These are phyloP conservation scores for Novymonas esmeraldas DNA, from an alignment of 208 protist genomes.

Conservation along the genomic window DNA sequence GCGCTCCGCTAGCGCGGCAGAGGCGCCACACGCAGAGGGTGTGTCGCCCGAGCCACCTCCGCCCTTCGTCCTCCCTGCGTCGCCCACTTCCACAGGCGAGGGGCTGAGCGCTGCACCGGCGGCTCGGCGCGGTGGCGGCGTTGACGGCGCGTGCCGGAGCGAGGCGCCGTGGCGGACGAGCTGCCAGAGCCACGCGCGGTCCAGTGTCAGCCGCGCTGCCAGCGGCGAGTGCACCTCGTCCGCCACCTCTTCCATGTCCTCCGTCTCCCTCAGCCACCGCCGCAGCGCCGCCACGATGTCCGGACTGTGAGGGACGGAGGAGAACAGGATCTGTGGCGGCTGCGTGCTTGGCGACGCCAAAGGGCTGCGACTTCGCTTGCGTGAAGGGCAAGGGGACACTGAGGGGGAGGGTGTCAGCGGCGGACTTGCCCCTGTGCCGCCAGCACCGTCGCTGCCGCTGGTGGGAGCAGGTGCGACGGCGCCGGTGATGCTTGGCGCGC, in stretches of 20 bases:
- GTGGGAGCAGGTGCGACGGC: conserved; percentile 1
- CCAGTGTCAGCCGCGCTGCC: conserved; percentile 22
- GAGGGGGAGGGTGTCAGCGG: not conserved
- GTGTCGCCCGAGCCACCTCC: too few species aligned
- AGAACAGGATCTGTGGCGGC: not conserved
- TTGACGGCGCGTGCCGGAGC: not conserved
- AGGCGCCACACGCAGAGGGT: not conserved
- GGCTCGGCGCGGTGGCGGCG: not conserved
- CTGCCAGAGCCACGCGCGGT: conserved; percentile 20
- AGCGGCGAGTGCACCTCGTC: conserved; percentile 32
- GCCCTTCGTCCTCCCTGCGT: not conserved
- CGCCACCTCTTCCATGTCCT: conserved; percentile 25
- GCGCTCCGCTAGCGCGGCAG: conserved; percentile 14
- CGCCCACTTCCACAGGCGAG: not conserved
- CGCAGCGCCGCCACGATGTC: conserved; percentile 14
- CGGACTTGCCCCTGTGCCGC: not conserved
- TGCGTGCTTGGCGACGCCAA: not conserved
- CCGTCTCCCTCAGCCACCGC: conserved; percentile 19
- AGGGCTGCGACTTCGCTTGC: not conserved
- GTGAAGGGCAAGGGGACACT: not conserved
- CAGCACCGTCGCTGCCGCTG: not conserved
- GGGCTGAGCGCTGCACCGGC: not conserved
- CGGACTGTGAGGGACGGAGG: conserved; percentile 4
- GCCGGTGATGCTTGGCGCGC: conserved; percentile 7
- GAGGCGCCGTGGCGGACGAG: conserved; percentile 2